These are phyloP conservation scores for Penicillium italicum DNA, from an alignment of 2,329 filamentous ascomycete species.

Conservation along the genomic window DNA sequence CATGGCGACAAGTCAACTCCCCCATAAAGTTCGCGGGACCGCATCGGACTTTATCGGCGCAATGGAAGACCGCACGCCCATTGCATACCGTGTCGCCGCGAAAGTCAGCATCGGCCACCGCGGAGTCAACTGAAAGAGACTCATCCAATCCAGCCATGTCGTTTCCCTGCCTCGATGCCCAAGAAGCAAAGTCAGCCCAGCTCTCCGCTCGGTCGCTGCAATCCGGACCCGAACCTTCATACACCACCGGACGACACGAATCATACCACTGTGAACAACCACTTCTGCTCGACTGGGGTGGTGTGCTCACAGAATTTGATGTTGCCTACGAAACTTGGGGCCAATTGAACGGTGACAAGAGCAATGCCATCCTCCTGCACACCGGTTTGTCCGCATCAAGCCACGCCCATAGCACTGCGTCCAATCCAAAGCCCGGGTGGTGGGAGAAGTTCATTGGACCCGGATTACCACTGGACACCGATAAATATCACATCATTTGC, in stretches of 20 bases:
- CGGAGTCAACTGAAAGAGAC: constrained; percentile 22
- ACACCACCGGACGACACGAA: constrained; percentile 83
- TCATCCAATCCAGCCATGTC: constrained; percentile 78
- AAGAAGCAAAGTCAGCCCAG: constrained; percentile 72
- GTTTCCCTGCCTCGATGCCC: constrained; percentile 83
- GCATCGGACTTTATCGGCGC: constrained; percentile 18
- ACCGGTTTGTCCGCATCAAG: constrained; percentile 96
- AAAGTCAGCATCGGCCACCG: constrained; percentile 15
- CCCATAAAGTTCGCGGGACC: constrained; percentile 2
- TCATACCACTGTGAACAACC: constrained; percentile 70
- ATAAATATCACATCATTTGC: constrained; percentile 90
- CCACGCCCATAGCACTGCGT: constrained; percentile 86
- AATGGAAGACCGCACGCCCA: constrained; percentile 12
- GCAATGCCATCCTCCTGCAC: constrained; percentile 86
- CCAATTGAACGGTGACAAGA: constrained; percentile 69
- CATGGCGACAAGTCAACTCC: constrained; percentile 15
- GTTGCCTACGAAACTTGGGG: constrained; percentile 95
- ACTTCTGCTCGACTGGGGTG: constrained; percentile 88
- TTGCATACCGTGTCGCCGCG: constrained; percentile 23
- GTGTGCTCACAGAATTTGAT: constrained; percentile 80
- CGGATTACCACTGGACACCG: constrained; percentile 76
- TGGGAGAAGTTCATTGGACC: constrained; percentile 99
- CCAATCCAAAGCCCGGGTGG: constrained; percentile 88
- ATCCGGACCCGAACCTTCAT: constrained; percentile 85
- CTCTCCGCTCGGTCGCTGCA: constrained; percentile 65